Evolutionary conservation across 108 stramenopile species (phyloP).

Genomic region (Craspedostauros australis): DNA sequence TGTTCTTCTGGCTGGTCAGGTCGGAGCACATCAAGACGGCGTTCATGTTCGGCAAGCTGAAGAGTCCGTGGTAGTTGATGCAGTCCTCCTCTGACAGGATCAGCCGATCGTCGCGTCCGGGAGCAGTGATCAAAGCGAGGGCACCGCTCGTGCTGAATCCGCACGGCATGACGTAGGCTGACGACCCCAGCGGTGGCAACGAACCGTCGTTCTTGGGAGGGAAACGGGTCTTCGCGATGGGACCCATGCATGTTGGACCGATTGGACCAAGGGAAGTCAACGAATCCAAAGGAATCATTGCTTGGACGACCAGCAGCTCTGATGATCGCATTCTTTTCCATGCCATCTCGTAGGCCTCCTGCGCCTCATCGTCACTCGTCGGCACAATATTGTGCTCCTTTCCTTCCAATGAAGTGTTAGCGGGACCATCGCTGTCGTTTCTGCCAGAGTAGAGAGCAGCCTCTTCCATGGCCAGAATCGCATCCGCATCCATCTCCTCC

Average conservation of each 20-base stretch:
- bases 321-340: constrained; percentile 15
- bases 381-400: constrained; percentile 37
- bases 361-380: constrained; percentile 51
- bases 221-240: constrained; percentile 15
- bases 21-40: constrained; percentile 49
- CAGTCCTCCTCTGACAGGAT: constrained; percentile 71
- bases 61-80: constrained; percentile 43
- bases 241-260: constrained; percentile 67
- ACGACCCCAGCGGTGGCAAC: constrained; percentile 16
- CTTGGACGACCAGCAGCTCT: constrained; percentile 33
- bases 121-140: constrained; percentile 56
- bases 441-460: constrained; percentile 60
- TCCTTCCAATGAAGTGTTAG: constrained; percentile 2
- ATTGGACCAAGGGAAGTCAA: constrained; percentile 74
- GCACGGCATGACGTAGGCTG: constrained; percentile 69
- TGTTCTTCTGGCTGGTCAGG: too few relatives aligned
- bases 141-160: constrained; percentile 79
- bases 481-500: constrained; percentile 15
- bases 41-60: constrained; percentile 50
- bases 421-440: background rate
- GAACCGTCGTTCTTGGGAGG: background rate
- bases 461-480: constrained; percentile 62
- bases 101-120: constrained; percentile 64
- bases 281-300: constrained; percentile 60
- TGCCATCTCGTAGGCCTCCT: constrained; percentile 4